Conservation (phyloP, 164 flowering plant genomes). For the Vitis labrusca region DNA sequence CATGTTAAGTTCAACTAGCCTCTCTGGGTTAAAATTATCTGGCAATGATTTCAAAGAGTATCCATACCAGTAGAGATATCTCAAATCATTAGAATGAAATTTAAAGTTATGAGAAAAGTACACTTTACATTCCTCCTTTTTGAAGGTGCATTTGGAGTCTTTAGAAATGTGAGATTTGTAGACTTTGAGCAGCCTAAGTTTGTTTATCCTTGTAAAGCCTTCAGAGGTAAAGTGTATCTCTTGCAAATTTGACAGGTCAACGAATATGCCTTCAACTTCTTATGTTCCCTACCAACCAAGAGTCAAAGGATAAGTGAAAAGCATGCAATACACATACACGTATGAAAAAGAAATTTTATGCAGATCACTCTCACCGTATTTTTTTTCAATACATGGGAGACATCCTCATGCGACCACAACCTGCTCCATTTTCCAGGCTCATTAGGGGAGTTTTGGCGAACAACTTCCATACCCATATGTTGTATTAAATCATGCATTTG, state of each 20-base stretch:
- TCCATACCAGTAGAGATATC: too few relatives aligned
- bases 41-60: too few relatives aligned
- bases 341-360: too few relatives aligned
- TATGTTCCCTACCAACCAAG: conserved; percentile 8
- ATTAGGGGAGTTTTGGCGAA: conserved; percentile 5
- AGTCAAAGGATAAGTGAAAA: not conserved
- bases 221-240: not conserved
- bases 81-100: too few relatives aligned
- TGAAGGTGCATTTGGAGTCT: not conserved
- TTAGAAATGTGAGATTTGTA: too few relatives aligned
- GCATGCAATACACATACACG: too few relatives aligned
- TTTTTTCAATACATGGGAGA: not conserved
- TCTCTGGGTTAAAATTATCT: too few relatives aligned
- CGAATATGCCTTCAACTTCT: conserved; percentile 5
- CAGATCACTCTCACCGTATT: not conserved
- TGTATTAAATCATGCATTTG: conserved; percentile 15
- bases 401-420: not conserved
- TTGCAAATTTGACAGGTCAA: not conserved
- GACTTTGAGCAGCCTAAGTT: not conserved
- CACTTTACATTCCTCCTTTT: too few relatives aligned
- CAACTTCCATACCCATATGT: conserved; percentile 16
- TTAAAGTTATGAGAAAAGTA: too few relatives aligned
- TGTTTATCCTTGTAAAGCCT: not conserved
- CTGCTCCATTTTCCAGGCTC: conserved; percentile 9
- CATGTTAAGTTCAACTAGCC: too few relatives aligned